Evolutionary conservation across 441 rosid genomes (phyloP).

Genomic region (Adansonia grandidieri): DNA sequence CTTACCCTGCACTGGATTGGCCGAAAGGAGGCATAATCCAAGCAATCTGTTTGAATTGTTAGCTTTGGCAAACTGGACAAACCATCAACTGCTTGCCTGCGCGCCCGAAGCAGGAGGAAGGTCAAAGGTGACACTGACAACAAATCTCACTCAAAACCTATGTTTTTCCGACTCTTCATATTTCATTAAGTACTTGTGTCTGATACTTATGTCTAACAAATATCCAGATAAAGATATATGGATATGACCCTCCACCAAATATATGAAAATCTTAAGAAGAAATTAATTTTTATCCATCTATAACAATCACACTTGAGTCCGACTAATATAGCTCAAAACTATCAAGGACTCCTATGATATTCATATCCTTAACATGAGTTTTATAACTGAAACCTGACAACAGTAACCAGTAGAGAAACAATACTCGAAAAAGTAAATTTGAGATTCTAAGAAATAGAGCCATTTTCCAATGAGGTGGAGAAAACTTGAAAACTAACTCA

Average conservation of each 20-base stretch:
- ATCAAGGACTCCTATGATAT: background rate
- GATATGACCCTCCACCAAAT: no score
- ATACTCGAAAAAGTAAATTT: constrained; percentile 1
- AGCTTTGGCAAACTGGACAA: background rate
- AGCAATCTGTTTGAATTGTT: background rate
- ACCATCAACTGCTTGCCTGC: background rate
- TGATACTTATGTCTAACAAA: no score
- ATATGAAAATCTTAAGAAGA: no score
- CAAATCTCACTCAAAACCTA: background rate
- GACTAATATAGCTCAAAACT: background rate
- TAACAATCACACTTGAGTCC: no score
- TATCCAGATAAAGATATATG: no score
- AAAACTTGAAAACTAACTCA: constrained; percentile 26
- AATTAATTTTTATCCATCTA: no score
- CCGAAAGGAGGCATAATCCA: background rate
- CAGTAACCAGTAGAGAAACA: background rate
- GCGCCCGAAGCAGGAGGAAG: background rate
- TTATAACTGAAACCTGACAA: constrained; percentile 15
- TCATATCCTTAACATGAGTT: constrained; percentile 1
- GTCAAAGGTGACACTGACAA: background rate
- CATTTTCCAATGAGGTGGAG: constrained; percentile 18
- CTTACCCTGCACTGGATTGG: background rate
- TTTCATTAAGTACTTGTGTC: no score
- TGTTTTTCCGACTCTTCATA: no score
- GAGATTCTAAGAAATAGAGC: constrained; percentile 9